Conservation (phyloP, 2,329 filamentous ascomycete species). For the Apiospora aurea region DNA sequence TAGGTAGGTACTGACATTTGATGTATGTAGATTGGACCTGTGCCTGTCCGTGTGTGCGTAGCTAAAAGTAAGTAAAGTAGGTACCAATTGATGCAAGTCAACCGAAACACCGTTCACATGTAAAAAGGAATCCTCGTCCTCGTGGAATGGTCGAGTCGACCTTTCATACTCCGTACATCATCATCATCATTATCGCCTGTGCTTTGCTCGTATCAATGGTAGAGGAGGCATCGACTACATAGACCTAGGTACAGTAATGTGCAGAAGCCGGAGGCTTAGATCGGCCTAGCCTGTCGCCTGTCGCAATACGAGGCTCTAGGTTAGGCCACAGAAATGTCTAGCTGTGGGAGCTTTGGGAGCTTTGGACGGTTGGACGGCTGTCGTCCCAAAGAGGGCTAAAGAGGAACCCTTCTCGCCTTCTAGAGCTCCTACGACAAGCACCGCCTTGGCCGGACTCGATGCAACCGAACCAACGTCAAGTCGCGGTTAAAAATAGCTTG, state of each 20-base stretch:
- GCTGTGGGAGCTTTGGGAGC: background rate
- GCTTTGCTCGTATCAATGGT: background rate
- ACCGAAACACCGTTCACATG: no score
- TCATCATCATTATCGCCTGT: background rate
- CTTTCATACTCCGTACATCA: background rate
- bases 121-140: no score
- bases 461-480: constrained; percentile 20
- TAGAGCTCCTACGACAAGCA: constrained; percentile 2
- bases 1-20: background rate
- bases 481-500: constrained; percentile 16
- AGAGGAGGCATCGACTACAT: background rate
- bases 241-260: background rate
- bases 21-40: background rate
- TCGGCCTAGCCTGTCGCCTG: background rate
- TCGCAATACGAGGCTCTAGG: constrained; percentile 2
- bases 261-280: background rate
- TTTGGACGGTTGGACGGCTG: no score
- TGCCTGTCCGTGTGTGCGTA: no score
- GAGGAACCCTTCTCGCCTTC: background rate
- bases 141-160: background rate
- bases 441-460: background rate
- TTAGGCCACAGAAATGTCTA: background rate
- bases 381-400: constrained; percentile 7
- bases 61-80: no score
- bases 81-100: no score